Conservation (phyloP, 2,329 filamentous ascomycete species). For the Xylaria sp. region DNA sequence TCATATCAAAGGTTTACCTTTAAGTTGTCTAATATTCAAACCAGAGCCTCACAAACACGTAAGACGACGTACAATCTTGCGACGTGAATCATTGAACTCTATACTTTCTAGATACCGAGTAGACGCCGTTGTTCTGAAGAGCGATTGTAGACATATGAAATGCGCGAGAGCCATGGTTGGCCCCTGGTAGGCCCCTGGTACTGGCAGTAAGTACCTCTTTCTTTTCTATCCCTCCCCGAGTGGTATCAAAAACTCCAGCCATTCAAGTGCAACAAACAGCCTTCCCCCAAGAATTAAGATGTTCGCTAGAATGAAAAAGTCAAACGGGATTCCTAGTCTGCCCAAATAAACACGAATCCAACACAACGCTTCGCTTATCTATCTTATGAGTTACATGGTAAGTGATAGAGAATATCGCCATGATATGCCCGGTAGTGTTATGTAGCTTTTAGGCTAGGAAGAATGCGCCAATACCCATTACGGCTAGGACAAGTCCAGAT, state of each 20-base stretch:
- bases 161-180: conserved; percentile 35
- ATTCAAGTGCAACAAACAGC: conserved; percentile 36
- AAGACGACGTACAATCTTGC: neutral
- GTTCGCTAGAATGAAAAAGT: conserved; percentile 30
- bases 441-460: conserved; percentile 42
- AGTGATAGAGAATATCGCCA: neutral
- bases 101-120: conserved; percentile 38
- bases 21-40: neutral
- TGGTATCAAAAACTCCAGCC: conserved; percentile 33
- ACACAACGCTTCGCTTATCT: conserved; percentile 9
- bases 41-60: neutral
- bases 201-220: conserved; percentile 20
- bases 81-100: conserved; percentile 40
- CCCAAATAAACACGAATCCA: conserved; percentile 9
- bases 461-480: conserved; percentile 45
- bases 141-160: conserved; percentile 41
- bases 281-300: conserved; percentile 37
- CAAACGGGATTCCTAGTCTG: conserved; percentile 12
- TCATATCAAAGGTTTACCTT: neutral
- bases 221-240: conserved; percentile 28
- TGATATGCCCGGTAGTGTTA: neutral
- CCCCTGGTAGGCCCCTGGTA: conserved; percentile 18
- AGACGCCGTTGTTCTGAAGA: conserved; percentile 33
- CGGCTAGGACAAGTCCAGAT: conserved; percentile 46
- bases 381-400: neutral